These are phyloP conservation scores for Talaromyces liani DNA, from an alignment of 495 filamentous ascomycete genomes.

Conservation along the genomic window DNA sequence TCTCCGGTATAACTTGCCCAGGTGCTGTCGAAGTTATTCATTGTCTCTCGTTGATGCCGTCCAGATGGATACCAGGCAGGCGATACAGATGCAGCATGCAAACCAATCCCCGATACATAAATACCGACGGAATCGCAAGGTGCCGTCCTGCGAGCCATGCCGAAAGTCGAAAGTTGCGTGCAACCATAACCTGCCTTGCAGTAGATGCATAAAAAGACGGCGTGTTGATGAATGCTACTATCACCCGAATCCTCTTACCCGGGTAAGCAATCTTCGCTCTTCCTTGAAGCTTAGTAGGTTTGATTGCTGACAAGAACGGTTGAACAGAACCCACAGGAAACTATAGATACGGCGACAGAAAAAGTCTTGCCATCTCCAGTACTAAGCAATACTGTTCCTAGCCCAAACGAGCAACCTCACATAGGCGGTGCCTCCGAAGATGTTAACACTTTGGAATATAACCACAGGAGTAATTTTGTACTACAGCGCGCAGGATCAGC, in stretches of 20 bases:
- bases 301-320: no score
- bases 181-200: background rate
- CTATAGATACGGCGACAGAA: background rate
- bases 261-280: background rate
- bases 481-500: background rate
- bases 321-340: background rate
- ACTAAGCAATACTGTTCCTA: background rate
- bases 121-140: background rate
- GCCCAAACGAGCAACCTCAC: background rate
- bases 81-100: background rate
- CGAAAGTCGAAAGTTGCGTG: background rate
- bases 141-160: background rate
- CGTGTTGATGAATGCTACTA: background rate
- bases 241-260: background rate
- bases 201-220: background rate
- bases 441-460: background rate
- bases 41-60: background rate
- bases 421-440: background rate
- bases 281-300: no score
- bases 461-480: background rate
- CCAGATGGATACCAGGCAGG: background rate
- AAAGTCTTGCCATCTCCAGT: background rate
- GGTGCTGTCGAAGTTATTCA: background rate
- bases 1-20: background rate
- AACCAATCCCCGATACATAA: background rate